Base-by-base conservation (phyloP, 768 basidiomycete genomes). In the Leucosporidium yakuticum region DNA sequence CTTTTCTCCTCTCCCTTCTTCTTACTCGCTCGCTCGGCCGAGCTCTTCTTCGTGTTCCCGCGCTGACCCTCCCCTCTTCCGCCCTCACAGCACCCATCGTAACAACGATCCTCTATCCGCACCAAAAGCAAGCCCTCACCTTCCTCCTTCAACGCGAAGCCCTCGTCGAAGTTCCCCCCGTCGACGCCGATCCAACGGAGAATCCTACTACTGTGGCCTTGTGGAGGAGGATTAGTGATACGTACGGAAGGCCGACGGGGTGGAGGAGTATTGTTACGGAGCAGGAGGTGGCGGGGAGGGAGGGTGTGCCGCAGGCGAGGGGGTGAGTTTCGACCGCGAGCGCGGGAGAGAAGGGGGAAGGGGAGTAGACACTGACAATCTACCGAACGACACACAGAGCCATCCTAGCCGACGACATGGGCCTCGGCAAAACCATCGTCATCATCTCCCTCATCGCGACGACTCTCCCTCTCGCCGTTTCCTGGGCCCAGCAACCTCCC, bases 371-470 rank as follows among this genome's bases (percentile, higher is more conserved):
- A n/a, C n/a, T n/a, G n/a, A n/a, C n/a, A n/a, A n/a, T n/a, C n/a
- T n/a, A 60, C 36, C 1, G 83, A n/a, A n/a, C n/a, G n/a, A n/a
- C 90, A 79, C 90, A 94, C 44, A 85, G 39, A 8, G 39, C 93
- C 9, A 92, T 99, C 72, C 81, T 99, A 63, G 96, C 96, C 14
- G 96, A 99, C 80, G 96, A 99, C 82, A 94, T 97, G 81, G 95
- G 95, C 73, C 85, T 99, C 34, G 95, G 95, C 23, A 98, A 98
- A 80, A 98, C 95, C 0, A 92, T 98, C 62, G 90, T 92, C 36
- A 91, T 94, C 69, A 90, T 98, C 31, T 90, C 95, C 21, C 83
- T 99, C 60, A 88, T 99, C 60, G 93, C 91, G 17, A 85, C 89
- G 34, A 98, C 96, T 2, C 82, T 94, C 20, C 73, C 77, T 60